A percentile compares a stretch with the other conserved stretches of the same genome.
Evolutionary conservation across 208 protist genomes (phyloP).

Genomic region (Spironucleus salmonicida): DNA sequence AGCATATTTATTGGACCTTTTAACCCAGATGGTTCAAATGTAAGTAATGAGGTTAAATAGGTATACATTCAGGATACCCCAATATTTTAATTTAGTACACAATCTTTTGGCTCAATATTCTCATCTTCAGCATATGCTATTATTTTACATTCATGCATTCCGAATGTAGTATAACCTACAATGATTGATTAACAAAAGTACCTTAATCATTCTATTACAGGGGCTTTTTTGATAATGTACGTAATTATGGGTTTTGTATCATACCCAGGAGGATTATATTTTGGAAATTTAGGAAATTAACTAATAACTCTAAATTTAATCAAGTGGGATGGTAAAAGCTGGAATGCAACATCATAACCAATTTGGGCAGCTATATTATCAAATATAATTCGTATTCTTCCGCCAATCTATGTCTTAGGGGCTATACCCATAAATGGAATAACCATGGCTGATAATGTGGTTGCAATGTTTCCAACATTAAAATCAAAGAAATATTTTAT

Average conservation of each 20-base stretch:
- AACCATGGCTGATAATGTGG: not conserved
- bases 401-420: not conserved
- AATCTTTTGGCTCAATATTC: too few relatives aligned
- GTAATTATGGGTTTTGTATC: not conserved
- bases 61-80: too few relatives aligned
- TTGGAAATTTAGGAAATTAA: not conserved
- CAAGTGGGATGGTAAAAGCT: not conserved
- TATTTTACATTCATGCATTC: not conserved
- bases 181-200: not conserved
- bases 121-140: not conserved
- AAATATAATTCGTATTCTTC: slow-evolving; percentile 8
- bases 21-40: too few relatives aligned
- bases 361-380: not conserved
- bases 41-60: too few relatives aligned
- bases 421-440: slow-evolving; percentile 18
- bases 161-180: not conserved
- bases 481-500: too few relatives aligned
- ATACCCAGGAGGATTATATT: not conserved
- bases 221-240: not conserved
- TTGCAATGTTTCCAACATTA: not conserved
- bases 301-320: slow-evolving; percentile 9
- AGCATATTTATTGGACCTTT: not conserved
- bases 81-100: too few relatives aligned
- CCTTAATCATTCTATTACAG: not conserved
- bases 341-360: not conserved